Evolutionary conservation across 176 grass and related monocot genomes (phyloP), one percentile per base, ranked within the genome.

Genomic region (Pontederia paniculata): DNA sequence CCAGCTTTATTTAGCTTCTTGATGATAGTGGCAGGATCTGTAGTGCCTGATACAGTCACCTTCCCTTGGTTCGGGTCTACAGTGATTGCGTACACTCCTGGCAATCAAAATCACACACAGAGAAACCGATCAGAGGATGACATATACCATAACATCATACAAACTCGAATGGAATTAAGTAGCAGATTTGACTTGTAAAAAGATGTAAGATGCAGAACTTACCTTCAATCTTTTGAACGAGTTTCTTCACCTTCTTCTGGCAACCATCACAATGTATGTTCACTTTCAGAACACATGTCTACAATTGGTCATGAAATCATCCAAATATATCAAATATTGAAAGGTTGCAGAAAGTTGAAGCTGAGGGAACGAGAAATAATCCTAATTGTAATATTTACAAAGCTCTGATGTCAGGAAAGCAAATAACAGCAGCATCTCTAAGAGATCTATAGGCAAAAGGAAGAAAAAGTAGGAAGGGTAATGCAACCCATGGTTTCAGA

Each of bases 1-100:
- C 93, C 93, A 17, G 75, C 80, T 65, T 81, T 98, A 77, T 82
- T 74, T 9, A 98, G 80, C 50, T 88, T 90, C 68, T 88, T 81
- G 6, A 98, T 88, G 41, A 98, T 78, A 74, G 83, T 98, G 55
- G 23, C 69, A 65, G 86, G 86, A 73, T 90, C 86, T 20, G 83
- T 78, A 11, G 76, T 50, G 9, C 93, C 86, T 17, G 69, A 71
- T 46, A 91, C 77, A 42, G 59, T 82, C 72, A 91, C 80, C 80
- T 80, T 98, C 57, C 80, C 83, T 64, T 74, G 74, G 48, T 91
- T 83, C 8, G 77, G 61, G 70, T 98, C 75, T 45, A 98, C 70
- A 41, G 12, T 49, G 50, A 15, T 69, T 2, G 73, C 68, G 77
- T 88, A 98, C 31, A 98, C 93, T 43, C 86, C 93, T 98, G 74